Percentiles rank a stretch among this genome's conserved stretches.
Conservation (phyloP, 2,329 filamentous ascomycete genomes). For the Myriosclerotinia scirpicola region DNA sequence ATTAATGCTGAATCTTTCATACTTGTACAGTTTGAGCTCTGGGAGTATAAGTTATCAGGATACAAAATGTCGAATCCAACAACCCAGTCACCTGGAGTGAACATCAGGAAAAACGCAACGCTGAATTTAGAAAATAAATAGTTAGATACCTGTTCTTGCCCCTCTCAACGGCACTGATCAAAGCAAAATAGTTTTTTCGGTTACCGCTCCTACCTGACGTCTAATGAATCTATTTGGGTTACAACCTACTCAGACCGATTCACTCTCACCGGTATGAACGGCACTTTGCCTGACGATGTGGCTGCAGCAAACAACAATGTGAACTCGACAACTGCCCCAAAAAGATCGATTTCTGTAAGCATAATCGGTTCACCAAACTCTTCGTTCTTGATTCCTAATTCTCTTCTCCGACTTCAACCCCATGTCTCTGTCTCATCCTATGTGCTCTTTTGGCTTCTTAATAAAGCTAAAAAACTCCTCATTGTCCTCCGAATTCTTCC, state of each 20-base stretch:
- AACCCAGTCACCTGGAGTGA: conserved; percentile 9
- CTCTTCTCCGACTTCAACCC: too few species aligned
- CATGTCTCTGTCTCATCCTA: too few species aligned
- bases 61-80: conserved; percentile 12
- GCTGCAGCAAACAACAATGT: conserved; percentile 9
- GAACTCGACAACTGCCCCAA: not conserved
- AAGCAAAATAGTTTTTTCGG: conserved; percentile 15
- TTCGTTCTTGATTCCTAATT: too few species aligned
- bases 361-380: too few species aligned
- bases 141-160: conserved; percentile 8
- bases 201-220: conserved; percentile 11
- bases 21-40: not conserved
- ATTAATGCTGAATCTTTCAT: not conserved
- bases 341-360: not conserved
- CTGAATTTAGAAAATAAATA: conserved; percentile 14
- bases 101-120: not conserved
- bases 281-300: conserved; percentile 9
- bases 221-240: conserved; percentile 21
- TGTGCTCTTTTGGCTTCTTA: too few species aligned
- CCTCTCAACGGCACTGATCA: not conserved
- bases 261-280: conserved; percentile 16
- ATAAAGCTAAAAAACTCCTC: too few species aligned
- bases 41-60: not conserved
- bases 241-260: conserved; percentile 20
- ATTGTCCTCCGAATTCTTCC: too few species aligned